These are phyloP conservation scores for Trifolium pratense DNA, from an alignment of 306 rosid genomes.

Conservation along the genomic window DNA sequence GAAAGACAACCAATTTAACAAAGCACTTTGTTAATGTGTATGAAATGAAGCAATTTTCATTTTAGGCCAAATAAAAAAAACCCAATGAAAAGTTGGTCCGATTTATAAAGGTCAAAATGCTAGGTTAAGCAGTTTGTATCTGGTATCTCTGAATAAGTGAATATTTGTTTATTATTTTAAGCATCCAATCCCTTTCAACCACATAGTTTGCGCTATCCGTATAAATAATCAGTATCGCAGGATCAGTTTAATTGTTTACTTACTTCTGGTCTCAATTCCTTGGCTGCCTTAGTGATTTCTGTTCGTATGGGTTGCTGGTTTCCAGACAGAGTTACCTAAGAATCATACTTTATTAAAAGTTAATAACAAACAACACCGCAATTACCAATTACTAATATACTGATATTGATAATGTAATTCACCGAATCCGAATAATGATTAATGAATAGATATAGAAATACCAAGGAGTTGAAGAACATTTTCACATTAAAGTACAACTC, in stretches of 20 bases:
- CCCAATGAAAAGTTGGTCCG: neutral
- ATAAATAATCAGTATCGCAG: conserved; percentile 1
- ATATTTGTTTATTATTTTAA: neutral
- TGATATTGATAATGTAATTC: neutral
- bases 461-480: neutral
- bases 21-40: neutral
- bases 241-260: conserved; percentile 37
- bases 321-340: conserved; percentile 80
- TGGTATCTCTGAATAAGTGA: neutral
- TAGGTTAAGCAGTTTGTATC: neutral
- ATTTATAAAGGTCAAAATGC: neutral
- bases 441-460: neutral
- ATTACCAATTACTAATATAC: conserved; percentile 24
- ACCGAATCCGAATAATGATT: neutral
- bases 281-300: conserved; percentile 82
- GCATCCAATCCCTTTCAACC: neutral
- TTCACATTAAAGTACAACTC: neutral
- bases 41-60: conserved; percentile 5
- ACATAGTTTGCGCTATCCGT: neutral
- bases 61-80: conserved; percentile 7
- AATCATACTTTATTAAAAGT: conserved; percentile 33
- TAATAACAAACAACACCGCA: conserved; percentile 32
- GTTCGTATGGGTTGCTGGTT: conserved; percentile 84
- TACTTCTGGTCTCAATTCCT: conserved; percentile 84
- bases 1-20: neutral